Conservation (phyloP, 1,284 basidiomycete species). For the Irpex sp. region DNA sequence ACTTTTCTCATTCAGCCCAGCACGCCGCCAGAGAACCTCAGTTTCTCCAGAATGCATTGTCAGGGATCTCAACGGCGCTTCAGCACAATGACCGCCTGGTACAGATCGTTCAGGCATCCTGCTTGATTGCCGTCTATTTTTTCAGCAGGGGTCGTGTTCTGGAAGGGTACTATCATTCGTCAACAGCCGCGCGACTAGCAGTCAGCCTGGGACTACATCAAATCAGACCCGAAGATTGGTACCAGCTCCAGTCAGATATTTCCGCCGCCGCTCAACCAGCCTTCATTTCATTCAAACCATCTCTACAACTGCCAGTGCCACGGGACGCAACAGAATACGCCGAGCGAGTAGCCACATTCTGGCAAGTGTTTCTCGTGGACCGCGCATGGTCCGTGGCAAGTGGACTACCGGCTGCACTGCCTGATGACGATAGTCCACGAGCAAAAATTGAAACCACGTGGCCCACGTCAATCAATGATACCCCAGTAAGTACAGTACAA, state of each 20-base stretch:
- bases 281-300: constrained; percentile 18
- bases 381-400: constrained; percentile 54
- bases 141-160: constrained; percentile 52
- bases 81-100: constrained; percentile 51
- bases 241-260: constrained; percentile 22
- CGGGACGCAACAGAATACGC: constrained; percentile 37
- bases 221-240: constrained; percentile 33
- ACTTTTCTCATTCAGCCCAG: constrained; percentile 42
- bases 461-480: constrained; percentile 33
- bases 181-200: constrained; percentile 52
- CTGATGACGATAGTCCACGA: constrained; percentile 46
- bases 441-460: constrained; percentile 50
- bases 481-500: constrained; percentile 11
- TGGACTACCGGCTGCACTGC: constrained; percentile 49
- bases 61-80: constrained; percentile 45
- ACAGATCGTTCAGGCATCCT: constrained; percentile 57
- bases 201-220: constrained; percentile 53
- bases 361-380: constrained; percentile 60
- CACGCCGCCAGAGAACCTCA: constrained; percentile 41
- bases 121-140: constrained; percentile 56
- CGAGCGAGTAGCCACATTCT: constrained; percentile 52
- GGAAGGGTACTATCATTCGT: constrained; percentile 60
- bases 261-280: constrained; percentile 13
- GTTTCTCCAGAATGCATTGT: constrained; percentile 46
- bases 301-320: constrained; percentile 35